These are phyloP conservation scores for Pyronema omphalodes DNA, from an alignment of 495 filamentous ascomycete species.

Conservation along the genomic window DNA sequence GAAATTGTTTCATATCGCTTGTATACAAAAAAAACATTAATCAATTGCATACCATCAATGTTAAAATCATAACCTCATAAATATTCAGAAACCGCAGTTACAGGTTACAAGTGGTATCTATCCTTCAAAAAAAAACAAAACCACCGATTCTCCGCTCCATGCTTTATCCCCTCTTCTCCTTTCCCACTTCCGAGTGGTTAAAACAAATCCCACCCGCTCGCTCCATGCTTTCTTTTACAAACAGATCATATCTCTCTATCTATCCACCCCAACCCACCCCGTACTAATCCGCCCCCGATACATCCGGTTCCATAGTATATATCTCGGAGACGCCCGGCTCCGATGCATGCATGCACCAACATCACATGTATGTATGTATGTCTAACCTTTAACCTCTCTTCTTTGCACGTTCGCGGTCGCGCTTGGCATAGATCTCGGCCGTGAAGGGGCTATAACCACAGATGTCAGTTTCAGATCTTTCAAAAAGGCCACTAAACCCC, in stretches of 20 bases:
- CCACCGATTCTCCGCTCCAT: not conserved
- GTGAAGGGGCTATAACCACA: conserved; percentile 58
- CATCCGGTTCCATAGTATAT: not conserved
- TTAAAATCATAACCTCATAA: not conserved
- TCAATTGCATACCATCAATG: conserved; percentile 26
- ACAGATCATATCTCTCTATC: not conserved
- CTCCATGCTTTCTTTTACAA: not conserved
- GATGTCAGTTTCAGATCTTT: conserved; percentile 7
- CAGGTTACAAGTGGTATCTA: not conserved
- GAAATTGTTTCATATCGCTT: no score
- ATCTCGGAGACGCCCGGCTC: no score
- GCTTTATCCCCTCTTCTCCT: not conserved
- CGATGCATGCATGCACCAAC: not conserved
- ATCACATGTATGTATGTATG: not conserved
- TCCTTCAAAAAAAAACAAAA: not conserved
- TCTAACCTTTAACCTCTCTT: conserved; percentile 12
- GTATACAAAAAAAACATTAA: not conserved
- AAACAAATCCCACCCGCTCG: not conserved
- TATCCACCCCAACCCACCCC: no score
- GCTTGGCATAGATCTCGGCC: conserved; percentile 79
- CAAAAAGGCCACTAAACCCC: conserved; percentile 1
- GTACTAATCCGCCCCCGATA: not conserved
- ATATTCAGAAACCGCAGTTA: not conserved
- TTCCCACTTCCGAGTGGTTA: not conserved
- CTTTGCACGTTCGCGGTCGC: conserved; percentile 41